These are phyloP conservation scores for Oxyria digyna DNA, from an alignment of 148 eudicot genomes.

Conservation along the genomic window DNA sequence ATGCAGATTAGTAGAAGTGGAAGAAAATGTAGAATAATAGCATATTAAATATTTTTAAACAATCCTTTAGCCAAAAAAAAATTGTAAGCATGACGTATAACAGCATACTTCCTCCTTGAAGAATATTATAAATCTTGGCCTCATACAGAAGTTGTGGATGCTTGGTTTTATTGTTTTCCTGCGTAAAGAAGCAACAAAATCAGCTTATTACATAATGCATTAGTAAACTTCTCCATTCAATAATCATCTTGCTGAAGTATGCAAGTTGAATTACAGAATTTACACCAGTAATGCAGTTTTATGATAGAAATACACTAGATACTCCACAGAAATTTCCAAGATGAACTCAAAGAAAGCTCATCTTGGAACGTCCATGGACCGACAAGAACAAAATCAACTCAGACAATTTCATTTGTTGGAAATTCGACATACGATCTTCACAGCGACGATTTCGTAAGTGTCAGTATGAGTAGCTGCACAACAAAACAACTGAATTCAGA, in stretches of 20 bases:
- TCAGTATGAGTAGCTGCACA: conserved; percentile 90
- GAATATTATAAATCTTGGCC: conserved; percentile 81
- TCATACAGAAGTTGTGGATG: conserved; percentile 92
- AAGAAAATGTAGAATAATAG: neutral
- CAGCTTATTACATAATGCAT: neutral
- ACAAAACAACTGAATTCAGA: neutral
- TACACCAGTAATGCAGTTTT: neutral
- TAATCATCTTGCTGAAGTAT: neutral
- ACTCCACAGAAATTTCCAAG: neutral
- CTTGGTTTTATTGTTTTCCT: conserved; percentile 87
- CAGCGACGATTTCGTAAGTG: conserved; percentile 89
- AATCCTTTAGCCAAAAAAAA: neutral
- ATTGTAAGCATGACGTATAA: neutral
- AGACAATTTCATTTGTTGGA: neutral
- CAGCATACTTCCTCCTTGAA: conserved; percentile 94
- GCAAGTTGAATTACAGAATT: neutral
- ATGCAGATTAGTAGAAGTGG: neutral
- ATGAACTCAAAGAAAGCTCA: neutral
- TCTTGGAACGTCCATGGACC: neutral
- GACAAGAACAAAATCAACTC: neutral
- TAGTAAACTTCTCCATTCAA: neutral
- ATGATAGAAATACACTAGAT: neutral
- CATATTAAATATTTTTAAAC: neutral
- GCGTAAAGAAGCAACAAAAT: conserved; percentile 8
- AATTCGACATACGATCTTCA: conserved; percentile 67